Base-by-base conservation (phyloP, 495 filamentous ascomycete genomes). In the Neurospora pannonica region DNA sequence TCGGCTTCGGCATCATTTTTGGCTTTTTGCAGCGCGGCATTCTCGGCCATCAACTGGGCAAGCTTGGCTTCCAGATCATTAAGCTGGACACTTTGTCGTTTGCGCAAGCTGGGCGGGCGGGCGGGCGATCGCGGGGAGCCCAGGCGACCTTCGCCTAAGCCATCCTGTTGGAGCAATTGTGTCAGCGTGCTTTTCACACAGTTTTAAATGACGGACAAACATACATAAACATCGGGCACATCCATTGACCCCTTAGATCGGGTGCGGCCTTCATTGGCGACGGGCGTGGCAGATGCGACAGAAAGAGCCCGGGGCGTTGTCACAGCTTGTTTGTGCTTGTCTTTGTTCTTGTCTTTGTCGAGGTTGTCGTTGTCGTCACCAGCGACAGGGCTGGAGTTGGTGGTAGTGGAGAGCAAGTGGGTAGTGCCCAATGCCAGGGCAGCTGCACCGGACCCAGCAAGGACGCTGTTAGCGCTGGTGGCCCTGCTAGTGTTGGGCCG, bases 161-260 rank as follows among this genome's bases (percentile, higher is more conserved):
- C 95, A 89, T 97, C 94, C 94, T 97, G 67, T 70, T 60, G 42
- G 62, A 60, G 40, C 28, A 72, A 73, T 60, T 70, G 40, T 67
- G 54, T 67, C 54, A 74, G 71, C 24, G 48, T n/a, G 62, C 24
- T n/a, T 38, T 70, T 77, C 37, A 75, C 72, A 17, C 24, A 72
- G 54, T 38, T 31, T 46, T 36, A 70, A 74, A 36, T 34, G 36
- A 69, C 46, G 8, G 71, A 73, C 70, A 74, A 76, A 72, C 40
- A 92, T 90, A 97, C 94, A 85, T 92, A 97, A 85, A 97, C 92
- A 88, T 97, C 93, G 79, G 92, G 87, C 94, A 97, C 97, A 85
- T 90, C 92, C 54, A 67, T 67, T 67, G 54, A 67, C 54, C 54
- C 54, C 84, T 88, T 90, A 81, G 91, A 84, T 80, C 91, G 91